These are phyloP conservation scores for Austroboletus festivus DNA, from an alignment of 768 basidiomycete species.

Conservation along the genomic window DNA sequence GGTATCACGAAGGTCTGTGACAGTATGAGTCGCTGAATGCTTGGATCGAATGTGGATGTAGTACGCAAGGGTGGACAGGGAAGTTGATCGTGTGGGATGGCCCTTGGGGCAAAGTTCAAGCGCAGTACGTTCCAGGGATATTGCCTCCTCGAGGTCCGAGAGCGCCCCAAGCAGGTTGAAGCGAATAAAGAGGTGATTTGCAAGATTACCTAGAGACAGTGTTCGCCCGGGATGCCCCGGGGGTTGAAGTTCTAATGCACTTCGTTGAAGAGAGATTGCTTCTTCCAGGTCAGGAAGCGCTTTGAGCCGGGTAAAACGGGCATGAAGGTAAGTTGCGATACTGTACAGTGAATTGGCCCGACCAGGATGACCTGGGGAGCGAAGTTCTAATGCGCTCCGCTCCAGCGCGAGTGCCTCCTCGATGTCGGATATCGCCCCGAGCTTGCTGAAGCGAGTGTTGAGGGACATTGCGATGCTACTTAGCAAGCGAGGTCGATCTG, in stretches of 20 bases:
- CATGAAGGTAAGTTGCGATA: background rate
- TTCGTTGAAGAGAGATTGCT: background rate
- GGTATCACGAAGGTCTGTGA: background rate
- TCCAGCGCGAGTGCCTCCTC: background rate
- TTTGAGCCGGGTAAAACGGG: background rate
- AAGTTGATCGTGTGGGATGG: constrained; percentile 1
- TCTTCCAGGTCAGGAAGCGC: background rate
- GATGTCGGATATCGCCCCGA: background rate
- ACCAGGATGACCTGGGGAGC: background rate
- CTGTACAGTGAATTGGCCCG: background rate
- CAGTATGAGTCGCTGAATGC: background rate
- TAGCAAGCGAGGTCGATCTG: background rate
- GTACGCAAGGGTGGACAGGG: background rate
- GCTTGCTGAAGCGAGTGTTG: background rate
- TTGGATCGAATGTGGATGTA: background rate
- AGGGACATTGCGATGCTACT: background rate
- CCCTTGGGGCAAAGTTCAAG: background rate
- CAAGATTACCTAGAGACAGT: background rate
- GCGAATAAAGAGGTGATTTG: background rate
- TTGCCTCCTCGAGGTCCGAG: background rate
- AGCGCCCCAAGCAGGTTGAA: background rate
- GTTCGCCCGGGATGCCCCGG: background rate
- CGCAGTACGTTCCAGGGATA: background rate
- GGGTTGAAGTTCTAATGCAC: background rate
- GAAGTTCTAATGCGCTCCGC: background rate